These are phyloP conservation scores for Pseudogymnoascus verrucosus DNA, from an alignment of 2,329 filamentous ascomycete species.

Conservation along the genomic window DNA sequence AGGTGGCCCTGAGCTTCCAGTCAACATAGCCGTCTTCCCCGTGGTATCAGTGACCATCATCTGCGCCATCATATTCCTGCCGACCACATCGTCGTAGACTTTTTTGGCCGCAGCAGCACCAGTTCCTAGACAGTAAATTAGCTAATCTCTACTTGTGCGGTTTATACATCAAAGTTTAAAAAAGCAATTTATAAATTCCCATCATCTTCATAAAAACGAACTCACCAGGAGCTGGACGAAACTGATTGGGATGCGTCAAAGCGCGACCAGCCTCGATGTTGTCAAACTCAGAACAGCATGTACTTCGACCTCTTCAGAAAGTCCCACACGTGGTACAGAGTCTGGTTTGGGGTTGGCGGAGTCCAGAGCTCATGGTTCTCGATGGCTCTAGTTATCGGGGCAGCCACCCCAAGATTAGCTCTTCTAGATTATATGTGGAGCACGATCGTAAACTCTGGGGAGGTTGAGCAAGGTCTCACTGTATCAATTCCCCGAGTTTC, in stretches of 20 bases:
- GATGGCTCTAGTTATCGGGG: constrained; percentile 14
- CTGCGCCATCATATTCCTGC: constrained; percentile 18
- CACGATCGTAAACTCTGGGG: neutral
- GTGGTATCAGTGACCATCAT: constrained; percentile 19
- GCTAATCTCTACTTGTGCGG: neutral
- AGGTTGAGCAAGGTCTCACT: neutral
- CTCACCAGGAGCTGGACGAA: constrained; percentile 19
- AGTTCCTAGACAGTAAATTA: constrained; percentile 10
- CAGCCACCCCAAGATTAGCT: neutral
- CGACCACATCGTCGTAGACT: constrained; percentile 18
- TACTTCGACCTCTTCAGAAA: constrained; percentile 35
- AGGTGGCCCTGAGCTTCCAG: constrained; percentile 11
- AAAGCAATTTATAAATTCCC: neutral
- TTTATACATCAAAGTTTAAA: neutral
- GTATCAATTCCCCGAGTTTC: neutral
- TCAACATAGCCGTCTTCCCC: constrained; percentile 17
- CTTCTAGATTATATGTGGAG: neutral
- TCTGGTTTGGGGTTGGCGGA: constrained; percentile 23
- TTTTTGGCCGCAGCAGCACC: constrained; percentile 16
- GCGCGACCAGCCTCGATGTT: constrained; percentile 30
- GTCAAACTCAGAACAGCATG: constrained; percentile 35
- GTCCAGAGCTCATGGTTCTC: constrained; percentile 16
- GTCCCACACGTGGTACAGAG: constrained; percentile 35
- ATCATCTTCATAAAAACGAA: neutral
- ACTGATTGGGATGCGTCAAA: constrained; percentile 30